These are phyloP conservation scores for Pleurotus sapidus DNA, from an alignment of 768 basidiomycete species.

Conservation along the genomic window DNA sequence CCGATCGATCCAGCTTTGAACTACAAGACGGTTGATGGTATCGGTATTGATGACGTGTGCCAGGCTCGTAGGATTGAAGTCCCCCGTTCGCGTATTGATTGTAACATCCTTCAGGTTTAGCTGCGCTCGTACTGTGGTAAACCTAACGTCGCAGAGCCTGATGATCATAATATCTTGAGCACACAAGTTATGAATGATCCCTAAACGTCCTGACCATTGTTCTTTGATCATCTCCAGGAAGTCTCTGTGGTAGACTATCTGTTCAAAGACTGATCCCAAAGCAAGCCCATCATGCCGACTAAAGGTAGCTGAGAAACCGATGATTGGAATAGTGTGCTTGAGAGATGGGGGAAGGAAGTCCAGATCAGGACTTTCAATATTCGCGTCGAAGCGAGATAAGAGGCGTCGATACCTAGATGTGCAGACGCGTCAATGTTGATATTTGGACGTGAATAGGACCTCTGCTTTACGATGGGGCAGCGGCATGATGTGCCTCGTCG, in stretches of 20 bases:
- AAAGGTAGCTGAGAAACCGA: slow-evolving; percentile 96
- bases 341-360: slow-evolving; percentile 31
- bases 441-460: not conserved
- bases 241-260: slow-evolving; percentile 89
- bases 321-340: slow-evolving; percentile 65
- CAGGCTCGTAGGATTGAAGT: slow-evolving; percentile 78
- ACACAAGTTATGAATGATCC: not conserved
- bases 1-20: slow-evolving; percentile 83
- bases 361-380: slow-evolving; percentile 54
- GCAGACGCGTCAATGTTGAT: not conserved
- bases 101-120: slow-evolving; percentile 69
- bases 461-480: slow-evolving; percentile 74
- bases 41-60: slow-evolving; percentile 81
- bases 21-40: slow-evolving; percentile 72
- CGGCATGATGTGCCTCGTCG: slow-evolving; percentile 96
- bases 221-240: slow-evolving; percentile 93
- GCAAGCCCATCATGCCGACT: slow-evolving; percentile 89
- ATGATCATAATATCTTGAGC: not conserved
- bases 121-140: slow-evolving; percentile 77
- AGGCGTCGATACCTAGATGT: slow-evolving; percentile 68
- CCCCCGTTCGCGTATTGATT: slow-evolving; percentile 66
- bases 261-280: slow-evolving; percentile 83
- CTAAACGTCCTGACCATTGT: slow-evolving; percentile 56
- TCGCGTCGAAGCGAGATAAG: slow-evolving; percentile 76
- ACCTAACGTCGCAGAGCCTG: slow-evolving; percentile 84